Evolutionary conservation across 352 stramenopile species (phyloP), one percentile per base, ranked within the genome.

Genomic region (Phytophthora niederhauseri): DNA sequence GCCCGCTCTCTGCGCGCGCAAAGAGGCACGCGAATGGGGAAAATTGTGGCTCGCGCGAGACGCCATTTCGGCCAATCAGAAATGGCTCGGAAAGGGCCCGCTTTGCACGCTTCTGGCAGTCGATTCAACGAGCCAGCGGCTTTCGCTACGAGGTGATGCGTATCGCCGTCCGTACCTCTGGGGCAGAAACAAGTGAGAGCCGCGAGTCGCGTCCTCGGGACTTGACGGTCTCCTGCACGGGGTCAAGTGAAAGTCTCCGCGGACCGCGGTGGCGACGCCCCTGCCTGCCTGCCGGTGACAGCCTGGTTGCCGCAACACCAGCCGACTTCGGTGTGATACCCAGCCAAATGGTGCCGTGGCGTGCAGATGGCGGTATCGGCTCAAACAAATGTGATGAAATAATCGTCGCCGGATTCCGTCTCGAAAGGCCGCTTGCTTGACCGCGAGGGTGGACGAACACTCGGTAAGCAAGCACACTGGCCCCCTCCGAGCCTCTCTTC

Each of bases 141-240:
- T 24, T 28, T 61, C 50, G 57, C 22, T 14, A 20, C 22, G 48
- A 30, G 19, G 20, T 30, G 34, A 12, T 53, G 34, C 34, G 15
- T 54, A 62, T 30, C 53, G 34, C 53, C 65, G 59, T 73, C 66
- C 53, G 66, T 68, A 69, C 68, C 59, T 73, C 60, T 7, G 22
- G 52, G 59, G 43, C 46, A 73, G 66, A 73, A 73, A 65, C 43
- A 43, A 43, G 12, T 43, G 34, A 43, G 34, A 43, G 34, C 3
- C 34, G 50, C 51, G 62, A 3, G 1, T 26, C n/a, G n/a, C n/a
- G n/a, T n/a, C n/a, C n/a, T n/a, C 31, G 31, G 14, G 14, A 38
- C 31, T 38, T 38, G 31, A 2, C 31, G 31, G 31, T 38, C 12
- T 9, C 31, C 31, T 12, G 11, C 38, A 26, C 6, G 4, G 38